Evolutionary conservation across 1,139 yeast genomes (phyloP).

Genomic region (Nakaseomyces delphensis): DNA sequence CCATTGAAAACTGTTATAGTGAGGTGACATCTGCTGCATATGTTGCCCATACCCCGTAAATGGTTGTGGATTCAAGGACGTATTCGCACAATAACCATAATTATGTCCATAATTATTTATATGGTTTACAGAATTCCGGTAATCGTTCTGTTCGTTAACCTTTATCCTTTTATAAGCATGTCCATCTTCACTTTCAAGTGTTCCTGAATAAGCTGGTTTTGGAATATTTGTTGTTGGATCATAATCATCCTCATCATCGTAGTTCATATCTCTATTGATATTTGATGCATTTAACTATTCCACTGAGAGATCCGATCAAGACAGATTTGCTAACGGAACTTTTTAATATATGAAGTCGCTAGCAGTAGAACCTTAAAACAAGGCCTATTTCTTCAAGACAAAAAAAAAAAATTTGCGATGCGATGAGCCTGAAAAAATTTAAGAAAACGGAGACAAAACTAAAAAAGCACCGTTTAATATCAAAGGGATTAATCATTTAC

Average conservation of each 20-base stretch:
- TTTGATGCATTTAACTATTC: neutral
- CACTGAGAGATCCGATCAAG: too few relatives aligned
- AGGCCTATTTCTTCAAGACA: too few relatives aligned
- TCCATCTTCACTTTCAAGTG: slow-evolving; percentile 7
- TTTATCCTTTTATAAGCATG: neutral
- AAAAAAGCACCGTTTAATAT: neutral
- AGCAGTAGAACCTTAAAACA: neutral
- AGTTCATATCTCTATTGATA: neutral
- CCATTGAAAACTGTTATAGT: slow-evolving; percentile 1
- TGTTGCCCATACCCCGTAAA: neutral
- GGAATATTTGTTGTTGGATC: slow-evolving; percentile 14
- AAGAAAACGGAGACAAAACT: neutral
- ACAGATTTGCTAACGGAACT: too few relatives aligned
- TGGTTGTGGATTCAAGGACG: neutral
- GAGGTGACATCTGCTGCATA: neutral
- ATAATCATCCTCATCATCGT: slow-evolving; percentile 4
- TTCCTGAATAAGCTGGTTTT: slow-evolving; percentile 27
- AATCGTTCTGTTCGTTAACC: neutral
- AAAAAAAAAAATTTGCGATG: neutral
- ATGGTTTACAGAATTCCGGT: neutral
- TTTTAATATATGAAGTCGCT: too few relatives aligned
- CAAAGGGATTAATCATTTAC: too few relatives aligned
- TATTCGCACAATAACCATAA: neutral
- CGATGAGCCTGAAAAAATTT: neutral
- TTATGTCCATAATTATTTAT: neutral